Percentiles rank a stretch among this genome's conserved stretches.
Evolutionary conservation across 768 basidiomycete species (phyloP).

Genomic region (Kwoniella shandongensis): DNA sequence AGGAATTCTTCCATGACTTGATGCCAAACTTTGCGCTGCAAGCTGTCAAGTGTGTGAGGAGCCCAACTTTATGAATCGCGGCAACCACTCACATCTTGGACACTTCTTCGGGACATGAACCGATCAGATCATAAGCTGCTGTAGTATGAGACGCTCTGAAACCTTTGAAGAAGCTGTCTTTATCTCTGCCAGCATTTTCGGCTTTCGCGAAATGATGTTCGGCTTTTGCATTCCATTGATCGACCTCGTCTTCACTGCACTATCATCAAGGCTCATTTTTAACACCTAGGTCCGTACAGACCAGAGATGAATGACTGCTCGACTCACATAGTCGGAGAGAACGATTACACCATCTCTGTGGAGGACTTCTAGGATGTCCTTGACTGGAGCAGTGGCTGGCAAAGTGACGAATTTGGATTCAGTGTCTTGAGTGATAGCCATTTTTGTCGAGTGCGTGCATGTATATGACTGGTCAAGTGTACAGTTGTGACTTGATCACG

Average conservation of each 20-base stretch:
- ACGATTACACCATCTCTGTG: slow-evolving; percentile 29
- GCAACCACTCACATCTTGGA: slow-evolving; percentile 19
- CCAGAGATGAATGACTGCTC: not conserved
- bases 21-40: slow-evolving; percentile 27
- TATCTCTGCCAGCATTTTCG: slow-evolving; percentile 2
- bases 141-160: slow-evolving; percentile 26
- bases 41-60: slow-evolving; percentile 3
- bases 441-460: no score
- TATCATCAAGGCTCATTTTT: slow-evolving; percentile 1
- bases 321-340: slow-evolving; percentile 27
- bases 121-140: slow-evolving; percentile 26
- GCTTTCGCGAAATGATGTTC: slow-evolving; percentile 23
- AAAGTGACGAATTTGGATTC: slow-evolving; percentile 10
- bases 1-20: slow-evolving; percentile 35
- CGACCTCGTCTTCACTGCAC: slow-evolving; percentile 26
- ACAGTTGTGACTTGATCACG: no score
- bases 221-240: slow-evolving; percentile 27
- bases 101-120: slow-evolving; percentile 23
- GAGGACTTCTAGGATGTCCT: slow-evolving; percentile 20
- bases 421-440: not conserved
- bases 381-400: slow-evolving; percentile 19
- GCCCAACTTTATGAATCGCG: not conserved
- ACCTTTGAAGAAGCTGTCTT: slow-evolving; percentile 6
- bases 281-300: no score
- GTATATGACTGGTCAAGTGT: no score